Evolutionary conservation across 495 filamentous ascomycete genomes (phyloP).

Genomic region (Amphirosellinia nigrospora): DNA sequence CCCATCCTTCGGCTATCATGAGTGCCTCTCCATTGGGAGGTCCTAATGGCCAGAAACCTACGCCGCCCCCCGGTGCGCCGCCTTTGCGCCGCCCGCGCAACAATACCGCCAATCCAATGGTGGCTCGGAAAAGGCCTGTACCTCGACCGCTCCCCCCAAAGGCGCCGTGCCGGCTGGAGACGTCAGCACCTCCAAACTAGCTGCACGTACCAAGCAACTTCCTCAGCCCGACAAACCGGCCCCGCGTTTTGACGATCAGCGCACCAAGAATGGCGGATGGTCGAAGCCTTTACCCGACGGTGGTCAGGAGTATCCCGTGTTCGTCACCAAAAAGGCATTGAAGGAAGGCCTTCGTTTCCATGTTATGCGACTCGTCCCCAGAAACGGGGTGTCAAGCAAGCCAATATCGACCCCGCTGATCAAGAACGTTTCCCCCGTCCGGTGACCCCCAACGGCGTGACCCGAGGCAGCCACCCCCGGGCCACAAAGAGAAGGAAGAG

Average conservation of each 20-base stretch:
- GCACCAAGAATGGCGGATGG: conserved; percentile 64
- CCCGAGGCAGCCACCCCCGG: conserved; percentile 71
- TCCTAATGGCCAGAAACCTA: conserved; percentile 52
- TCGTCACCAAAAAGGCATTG: conserved; percentile 79
- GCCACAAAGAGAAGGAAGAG: conserved; percentile 59
- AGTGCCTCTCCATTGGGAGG: conserved; percentile 62
- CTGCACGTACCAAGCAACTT: conserved; percentile 14
- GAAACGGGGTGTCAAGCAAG: conserved; percentile 41
- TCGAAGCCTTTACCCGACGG: conserved; percentile 58
- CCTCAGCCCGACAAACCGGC: conserved; percentile 19
- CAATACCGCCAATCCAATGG: conserved; percentile 66
- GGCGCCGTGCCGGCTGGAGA: conserved; percentile 24
- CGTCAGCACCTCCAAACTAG: conserved; percentile 16
- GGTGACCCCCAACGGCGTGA: conserved; percentile 88
- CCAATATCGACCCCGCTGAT: conserved; percentile 70
- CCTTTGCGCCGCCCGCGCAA: conserved; percentile 56
- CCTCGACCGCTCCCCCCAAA: conserved; percentile 35
- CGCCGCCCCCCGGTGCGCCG: conserved; percentile 37
- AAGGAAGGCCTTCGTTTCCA: conserved; percentile 85
- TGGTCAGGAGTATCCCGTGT: conserved; percentile 71
- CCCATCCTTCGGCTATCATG: conserved; percentile 46
- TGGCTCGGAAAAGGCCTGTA: conserved; percentile 64
- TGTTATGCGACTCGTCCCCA: conserved; percentile 70
- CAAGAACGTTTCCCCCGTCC: conserved; percentile 84
- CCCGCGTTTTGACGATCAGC: conserved; percentile 38